phyloP scores from a whole-genome alignment of 2,329 filamentous ascomycete genomes.

The Fusarium anthophilum region DNA sequence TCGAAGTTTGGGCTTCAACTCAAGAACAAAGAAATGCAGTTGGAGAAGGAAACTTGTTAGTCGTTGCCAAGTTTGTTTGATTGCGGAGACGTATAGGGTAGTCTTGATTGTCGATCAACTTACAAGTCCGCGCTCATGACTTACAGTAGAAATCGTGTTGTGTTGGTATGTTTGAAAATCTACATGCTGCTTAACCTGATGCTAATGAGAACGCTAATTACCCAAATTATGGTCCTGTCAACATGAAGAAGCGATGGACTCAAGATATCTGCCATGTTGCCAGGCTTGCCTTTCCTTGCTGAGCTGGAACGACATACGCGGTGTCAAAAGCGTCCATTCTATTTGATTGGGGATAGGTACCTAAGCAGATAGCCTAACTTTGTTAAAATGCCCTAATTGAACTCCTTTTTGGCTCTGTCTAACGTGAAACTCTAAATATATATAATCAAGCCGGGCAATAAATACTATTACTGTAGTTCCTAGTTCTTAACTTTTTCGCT shows the following conservation, averaged over 20 bases:
- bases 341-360: too few relatives aligned
- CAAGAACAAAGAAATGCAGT: conserved; percentile 1
- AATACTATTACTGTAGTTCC: not conserved
- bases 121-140: not conserved
- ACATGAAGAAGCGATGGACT: not conserved
- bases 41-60: not conserved
- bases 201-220: too few relatives aligned
- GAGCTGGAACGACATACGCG: too few relatives aligned
- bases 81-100: conserved; percentile 33
- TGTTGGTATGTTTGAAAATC: not conserved
- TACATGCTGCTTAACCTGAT: fast-evolving
- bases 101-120: not conserved
- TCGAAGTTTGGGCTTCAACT: not conserved
- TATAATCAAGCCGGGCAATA: not conserved
- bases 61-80: conserved; percentile 17
- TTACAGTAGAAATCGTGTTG: not conserved
- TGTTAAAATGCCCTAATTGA: not conserved
- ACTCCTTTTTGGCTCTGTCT: too few relatives aligned
- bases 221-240: fast-evolving
- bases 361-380: too few relatives aligned
- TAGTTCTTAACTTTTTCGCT: not conserved
- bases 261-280: not conserved
- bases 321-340: too few relatives aligned
- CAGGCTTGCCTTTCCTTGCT: too few relatives aligned
- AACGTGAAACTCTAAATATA: not conserved